Base-by-base conservation (phyloP, 805 yeast genomes). In the Metschnikowia proteae region DNA sequence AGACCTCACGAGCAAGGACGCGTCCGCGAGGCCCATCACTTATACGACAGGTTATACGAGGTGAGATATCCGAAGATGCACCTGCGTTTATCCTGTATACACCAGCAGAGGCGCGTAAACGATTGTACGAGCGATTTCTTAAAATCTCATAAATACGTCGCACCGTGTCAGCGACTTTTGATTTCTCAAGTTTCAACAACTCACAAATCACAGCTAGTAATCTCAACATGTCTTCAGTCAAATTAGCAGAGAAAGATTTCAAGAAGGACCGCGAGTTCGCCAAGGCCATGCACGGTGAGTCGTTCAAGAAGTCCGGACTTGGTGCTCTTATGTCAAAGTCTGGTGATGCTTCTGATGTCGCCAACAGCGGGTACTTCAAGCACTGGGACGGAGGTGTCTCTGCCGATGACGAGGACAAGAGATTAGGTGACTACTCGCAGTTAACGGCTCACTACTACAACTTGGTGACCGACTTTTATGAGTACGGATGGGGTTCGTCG, bases 401-500 rank as follows among this genome's bases (percentile, higher is more conserved):
- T 58, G 67, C 79, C 50, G 82, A 79, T 53, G 86, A 94, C 64
- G 86, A 90, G 73, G 73, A 80, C 45, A 69, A 73, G 63, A 79
- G 99, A 71, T 74, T 90, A 52, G 80, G 78, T 36, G 97, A 91
- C 70, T 92, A 92, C 74, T 87, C 96, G 50, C 84, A 85, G 57
- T 80, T 90, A 60, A 94, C 99, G 47, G 91, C 88, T 68, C 96
- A 94, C 66, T 92, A 92, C 78, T 92, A 92, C 77, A 94, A 94
- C 74, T 82, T 92, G 65, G 97, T 88, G 44, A 94, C 99, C 28
- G 99, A 92, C 71, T 94, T 94, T 63, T 94, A 94, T 78, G 99
- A 94, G 74, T 92, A 94, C 70, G 99, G 99, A 44, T 94, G 99
- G 99, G 99, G 99, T 57, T 80, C 96, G 13, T 88, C 97, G 11